Evolutionary conservation across 2,329 filamentous ascomycete species (phyloP), one percentile per base, ranked within the genome.

Genomic region (Rasamsonia emersonii): DNA sequence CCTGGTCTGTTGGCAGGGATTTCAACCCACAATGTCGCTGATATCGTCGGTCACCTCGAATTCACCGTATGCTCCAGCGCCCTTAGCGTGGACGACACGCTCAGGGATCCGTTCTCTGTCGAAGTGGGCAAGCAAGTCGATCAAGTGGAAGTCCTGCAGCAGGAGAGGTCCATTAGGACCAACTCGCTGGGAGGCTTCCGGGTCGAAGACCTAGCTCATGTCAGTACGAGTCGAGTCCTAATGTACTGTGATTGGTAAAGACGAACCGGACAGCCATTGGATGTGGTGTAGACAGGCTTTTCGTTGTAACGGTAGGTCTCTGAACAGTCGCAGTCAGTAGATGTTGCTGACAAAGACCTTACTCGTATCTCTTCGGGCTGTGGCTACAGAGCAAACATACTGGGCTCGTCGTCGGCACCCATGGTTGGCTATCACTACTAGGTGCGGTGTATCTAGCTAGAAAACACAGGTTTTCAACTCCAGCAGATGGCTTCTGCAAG

Each of bases 121-220:
- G 31, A 62, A 62, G 34, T 62, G 57, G 14, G 61, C 57, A 9
- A 81, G 64, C 19, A 76, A 56, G 42, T 78, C 77, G 43, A 81
- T 73, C 51, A 80, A 55, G 49, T 79, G 75, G 50, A 77, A 77
- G 50, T 79, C 75, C 47, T 79, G 75, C 14, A 80, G 67, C 38
- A 78, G 60, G 23, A 79, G 61, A 41, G 75, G 75, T 1, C 75
- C 74, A 44, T 70, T 71, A 29, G 54, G 49, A 29, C 74, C 75
- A 19, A 73, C 56, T 36, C 75, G 65, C 52, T 76, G 71, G 32
- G 59, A 58, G 10, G 61, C 58, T 43, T 69, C 61, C 11, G 71
- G 70, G 44, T 71, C 64, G 38, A 68, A 63, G 35, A 76, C 64
- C 40, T 59, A 38, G 10, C 18, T n/a, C 9, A 28, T 10, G 20